Evolutionary conservation across 441 rosid genomes (phyloP), one percentile per base, ranked within the genome.

Genomic region (Dalechampia spathulata): DNA sequence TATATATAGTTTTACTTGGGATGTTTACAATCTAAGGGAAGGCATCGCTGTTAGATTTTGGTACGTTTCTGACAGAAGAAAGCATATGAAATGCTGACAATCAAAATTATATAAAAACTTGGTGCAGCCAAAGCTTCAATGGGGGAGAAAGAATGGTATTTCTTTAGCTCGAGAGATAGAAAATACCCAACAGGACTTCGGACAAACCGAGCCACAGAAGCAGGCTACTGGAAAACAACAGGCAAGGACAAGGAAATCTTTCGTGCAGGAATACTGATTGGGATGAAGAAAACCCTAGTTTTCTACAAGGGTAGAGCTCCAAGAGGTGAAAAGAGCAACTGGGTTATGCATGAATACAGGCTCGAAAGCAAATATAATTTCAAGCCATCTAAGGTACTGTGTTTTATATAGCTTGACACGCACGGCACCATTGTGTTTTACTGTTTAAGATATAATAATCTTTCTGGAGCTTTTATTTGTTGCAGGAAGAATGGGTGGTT

Each of bases 281-380:
- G 99, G 41, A 92, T 92, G 99, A 92, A 92, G 84, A 92, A 92
- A 78, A 92, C 99, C 45, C 92, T 92, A 59, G 99, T 92, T 11
- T 92, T 92, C 68, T 92, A 92, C 80, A 73, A 13, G 69, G 99
- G 99, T 36, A 78, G 97, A 78, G 99, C 99, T 34, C 99, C 99
- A 0, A 92, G 80, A 70, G 99, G 99, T 40, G 96, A 85, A 78
- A 92, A 92, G 64, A 80, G 83, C 17, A 89, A 83, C 52, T 92
- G 99, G 99, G 90, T 92, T 45, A 89, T 92, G 95, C 99, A 92
- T 73, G 99, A 92, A 55, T 92, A 74, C 55, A 78, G 99, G 28
- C 87, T 85, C 19, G 88, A 92, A 56, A 87, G 86, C 62, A 78
- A 75, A 62, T 63, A 85, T 27, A 44, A 49, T 54, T 62, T 52